Evolutionary conservation across 1,139 yeast genomes (phyloP).

Genomic region (Debaryomyces subglobosus): DNA sequence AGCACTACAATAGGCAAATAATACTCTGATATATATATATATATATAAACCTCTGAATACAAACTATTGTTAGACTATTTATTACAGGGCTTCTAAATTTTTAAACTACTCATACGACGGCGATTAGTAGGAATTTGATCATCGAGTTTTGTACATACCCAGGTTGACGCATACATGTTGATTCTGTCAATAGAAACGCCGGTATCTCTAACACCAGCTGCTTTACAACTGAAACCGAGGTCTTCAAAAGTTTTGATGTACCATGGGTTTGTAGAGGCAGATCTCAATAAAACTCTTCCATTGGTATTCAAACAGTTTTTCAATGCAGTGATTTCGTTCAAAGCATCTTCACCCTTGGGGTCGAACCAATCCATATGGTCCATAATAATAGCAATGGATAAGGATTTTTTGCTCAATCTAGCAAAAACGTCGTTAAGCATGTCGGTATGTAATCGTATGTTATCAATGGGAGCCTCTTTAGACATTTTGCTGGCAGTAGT

Average conservation of each 20-base stretch:
- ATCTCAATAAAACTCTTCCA: conserved; percentile 75
- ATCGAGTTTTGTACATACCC: conserved; percentile 68
- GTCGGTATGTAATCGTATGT: conserved; percentile 78
- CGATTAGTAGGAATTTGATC: conserved; percentile 17
- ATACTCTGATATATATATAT: background rate
- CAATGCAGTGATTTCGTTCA: conserved; percentile 66
- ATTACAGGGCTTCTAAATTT: conserved; percentile 24
- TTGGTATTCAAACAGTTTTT: conserved; percentile 63
- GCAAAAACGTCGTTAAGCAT: conserved; percentile 74
- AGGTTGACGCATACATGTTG: conserved; percentile 87
- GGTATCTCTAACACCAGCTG: conserved; percentile 67
- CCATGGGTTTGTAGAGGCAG: conserved; percentile 75
- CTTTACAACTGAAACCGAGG: conserved; percentile 65
- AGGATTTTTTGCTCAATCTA: conserved; percentile 60
- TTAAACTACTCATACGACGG: conserved; percentile 44
- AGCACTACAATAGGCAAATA: background rate
- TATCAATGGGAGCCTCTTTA: conserved; percentile 53
- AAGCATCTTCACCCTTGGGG: conserved; percentile 64
- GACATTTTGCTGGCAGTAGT: conserved; percentile 33
- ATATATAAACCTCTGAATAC: background rate
- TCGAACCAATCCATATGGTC: conserved; percentile 94
- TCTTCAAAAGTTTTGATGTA: conserved; percentile 68
- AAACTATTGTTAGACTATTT: background rate
- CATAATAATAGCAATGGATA: conserved; percentile 82
- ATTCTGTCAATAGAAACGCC: conserved; percentile 75